Percentiles rank a stretch among this genome's conserved stretches.
Evolutionary conservation across 2,329 filamentous ascomycete species (phyloP).

Genomic region (Simplicillium aogashimaense): DNA sequence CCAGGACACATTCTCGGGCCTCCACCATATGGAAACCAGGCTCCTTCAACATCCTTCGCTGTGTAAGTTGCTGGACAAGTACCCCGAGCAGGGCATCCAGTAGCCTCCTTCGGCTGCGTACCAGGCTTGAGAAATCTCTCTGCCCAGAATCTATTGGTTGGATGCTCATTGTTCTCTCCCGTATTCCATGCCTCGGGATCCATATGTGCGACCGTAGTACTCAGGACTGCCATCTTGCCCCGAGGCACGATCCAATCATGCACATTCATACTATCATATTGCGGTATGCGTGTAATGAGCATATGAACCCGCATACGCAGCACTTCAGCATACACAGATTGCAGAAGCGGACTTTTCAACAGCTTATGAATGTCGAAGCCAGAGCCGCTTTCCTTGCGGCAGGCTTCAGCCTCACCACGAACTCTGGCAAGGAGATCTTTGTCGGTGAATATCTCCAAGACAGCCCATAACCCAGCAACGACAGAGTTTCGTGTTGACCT

Average conservation of each 20-base stretch:
- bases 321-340: conserved; percentile 24
- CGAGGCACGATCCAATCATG: conserved; percentile 9
- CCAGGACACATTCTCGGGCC: conserved; percentile 23
- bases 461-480: neutral
- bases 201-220: neutral
- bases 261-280: conserved; percentile 11
- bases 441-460: neutral
- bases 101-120: conserved; percentile 8
- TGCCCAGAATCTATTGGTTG: conserved; percentile 11
- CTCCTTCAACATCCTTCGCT: conserved; percentile 14
- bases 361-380: conserved; percentile 11
- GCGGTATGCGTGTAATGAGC: conserved; percentile 11
- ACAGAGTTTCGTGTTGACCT: conserved; percentile 1
- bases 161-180: conserved; percentile 6
- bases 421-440: neutral
- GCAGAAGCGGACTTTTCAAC: conserved; percentile 15
- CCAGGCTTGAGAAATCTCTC: conserved; percentile 11
- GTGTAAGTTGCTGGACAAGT: neutral
- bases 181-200: conserved; percentile 10
- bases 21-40: conserved; percentile 24
- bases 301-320: conserved; percentile 17
- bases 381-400: neutral
- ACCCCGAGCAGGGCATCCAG: too few relatives aligned
- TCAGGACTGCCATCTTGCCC: conserved; percentile 8
- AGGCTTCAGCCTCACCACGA: neutral